A percentile compares a stretch with the other conserved stretches of the same genome.
These are phyloP conservation scores for Candida pseudoglaebosa DNA, from an alignment of 805 yeast species.

Conservation along the genomic window DNA sequence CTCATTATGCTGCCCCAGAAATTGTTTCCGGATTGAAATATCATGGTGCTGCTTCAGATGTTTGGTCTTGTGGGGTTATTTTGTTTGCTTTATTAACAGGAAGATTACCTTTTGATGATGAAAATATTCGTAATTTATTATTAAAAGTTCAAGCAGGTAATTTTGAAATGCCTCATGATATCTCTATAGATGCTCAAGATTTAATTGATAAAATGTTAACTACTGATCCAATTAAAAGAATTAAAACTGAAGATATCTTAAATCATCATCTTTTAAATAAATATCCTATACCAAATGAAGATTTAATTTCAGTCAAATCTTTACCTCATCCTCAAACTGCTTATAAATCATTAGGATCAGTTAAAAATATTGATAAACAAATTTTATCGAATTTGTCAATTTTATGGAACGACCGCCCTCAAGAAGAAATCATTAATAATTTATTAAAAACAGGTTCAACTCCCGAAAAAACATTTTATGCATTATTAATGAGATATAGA, in stretches of 20 bases:
- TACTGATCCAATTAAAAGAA: conserved; percentile 67
- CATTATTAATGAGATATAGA: conserved; percentile 41
- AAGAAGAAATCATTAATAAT: conserved; percentile 35
- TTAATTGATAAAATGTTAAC: conserved; percentile 62
- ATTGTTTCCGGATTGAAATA: conserved; percentile 74
- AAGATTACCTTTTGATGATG: conserved; percentile 80
- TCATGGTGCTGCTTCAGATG: conserved; percentile 82
- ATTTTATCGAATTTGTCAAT: conserved; percentile 53
- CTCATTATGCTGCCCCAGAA: conserved; percentile 88
- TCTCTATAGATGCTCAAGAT: conserved; percentile 64
- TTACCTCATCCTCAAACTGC: conserved; percentile 57
- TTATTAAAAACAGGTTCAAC: conserved; percentile 36
- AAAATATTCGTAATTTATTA: conserved; percentile 65
- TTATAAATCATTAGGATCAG: conserved; percentile 45
- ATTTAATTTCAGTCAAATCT: conserved; percentile 40
- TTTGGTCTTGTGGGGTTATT: conserved; percentile 87
- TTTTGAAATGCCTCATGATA: conserved; percentile 64
- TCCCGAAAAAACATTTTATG: conserved; percentile 45
- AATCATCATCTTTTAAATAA: conserved; percentile 52
- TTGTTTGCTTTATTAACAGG: conserved; percentile 77
- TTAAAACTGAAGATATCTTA: conserved; percentile 63
- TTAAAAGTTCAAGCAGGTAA: conserved; percentile 74
- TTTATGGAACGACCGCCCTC: conserved; percentile 53
- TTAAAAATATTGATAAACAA: conserved; percentile 47
- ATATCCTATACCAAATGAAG: conserved; percentile 47